Conservation (phyloP, 805 yeast genomes). For the Cyberlindnera amylophila region DNA sequence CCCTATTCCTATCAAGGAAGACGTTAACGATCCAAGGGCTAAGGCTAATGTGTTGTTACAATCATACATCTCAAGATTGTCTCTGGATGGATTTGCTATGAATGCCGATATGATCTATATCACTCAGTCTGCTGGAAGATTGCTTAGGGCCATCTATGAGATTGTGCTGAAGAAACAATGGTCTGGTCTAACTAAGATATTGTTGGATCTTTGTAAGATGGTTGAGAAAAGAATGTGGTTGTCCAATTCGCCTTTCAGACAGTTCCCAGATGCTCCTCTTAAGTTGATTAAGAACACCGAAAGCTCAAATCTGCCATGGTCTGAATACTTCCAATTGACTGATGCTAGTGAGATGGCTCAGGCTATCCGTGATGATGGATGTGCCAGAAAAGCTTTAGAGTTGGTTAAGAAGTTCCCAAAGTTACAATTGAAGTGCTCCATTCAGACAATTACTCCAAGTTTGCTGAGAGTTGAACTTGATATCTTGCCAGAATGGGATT, state of each 20-base stretch:
- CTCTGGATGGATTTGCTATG: constrained; percentile 83
- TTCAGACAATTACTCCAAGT: constrained; percentile 76
- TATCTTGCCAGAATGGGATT: constrained; percentile 67
- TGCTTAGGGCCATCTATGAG: constrained; percentile 82
- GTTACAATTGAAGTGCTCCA: constrained; percentile 50
- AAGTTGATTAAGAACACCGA: constrained; percentile 75
- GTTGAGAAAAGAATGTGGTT: constrained; percentile 82
- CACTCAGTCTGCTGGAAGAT: constrained; percentile 88
- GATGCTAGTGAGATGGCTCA: constrained; percentile 77
- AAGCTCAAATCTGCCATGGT: constrained; percentile 79
- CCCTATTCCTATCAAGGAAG: constrained; percentile 84
- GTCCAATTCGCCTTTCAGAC: constrained; percentile 81
- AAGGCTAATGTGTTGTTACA: constrained; percentile 81
- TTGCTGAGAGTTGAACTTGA: constrained; percentile 64
- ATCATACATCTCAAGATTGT: constrained; percentile 74
- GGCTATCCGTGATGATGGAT: constrained; percentile 68
- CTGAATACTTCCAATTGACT: constrained; percentile 60
- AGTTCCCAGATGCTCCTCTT: constrained; percentile 65
- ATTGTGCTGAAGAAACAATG: constrained; percentile 67
- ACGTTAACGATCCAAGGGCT: constrained; percentile 63
- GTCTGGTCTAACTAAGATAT: constrained; percentile 55
- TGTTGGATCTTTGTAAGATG: constrained; percentile 71
- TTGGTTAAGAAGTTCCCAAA: constrained; percentile 72
- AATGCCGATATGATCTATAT: constrained; percentile 91
- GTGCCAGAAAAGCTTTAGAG: constrained; percentile 57